Percentiles rank a stretch among this genome's conserved stretches.
phyloP scores from a whole-genome alignment of 2,329 filamentous ascomycete genomes.

The Fusarium sp. region DNA sequence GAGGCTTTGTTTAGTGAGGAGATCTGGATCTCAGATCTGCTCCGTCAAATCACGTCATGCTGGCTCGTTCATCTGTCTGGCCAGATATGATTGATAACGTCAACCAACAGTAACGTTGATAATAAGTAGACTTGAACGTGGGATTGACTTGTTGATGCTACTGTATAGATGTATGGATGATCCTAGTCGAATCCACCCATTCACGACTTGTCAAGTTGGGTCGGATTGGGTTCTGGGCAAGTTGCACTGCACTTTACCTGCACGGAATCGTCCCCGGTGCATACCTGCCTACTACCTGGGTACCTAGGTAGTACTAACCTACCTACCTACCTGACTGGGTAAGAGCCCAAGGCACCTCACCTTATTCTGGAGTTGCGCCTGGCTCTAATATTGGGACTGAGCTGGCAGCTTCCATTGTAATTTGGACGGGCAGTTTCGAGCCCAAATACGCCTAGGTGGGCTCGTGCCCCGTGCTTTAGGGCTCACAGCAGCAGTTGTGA shows the following conservation, averaged over 20 bases:
- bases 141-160: conserved; percentile 2
- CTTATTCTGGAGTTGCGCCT: background rate
- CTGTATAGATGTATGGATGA: background rate
- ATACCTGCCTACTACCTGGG: conserved; percentile 7
- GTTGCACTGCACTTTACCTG: conserved; percentile 8
- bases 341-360: background rate
- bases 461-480: background rate
- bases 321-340: conserved; percentile 5
- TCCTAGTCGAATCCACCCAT: background rate
- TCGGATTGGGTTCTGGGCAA: background rate
- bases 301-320: background rate
- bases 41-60: background rate
- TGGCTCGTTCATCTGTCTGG: background rate
- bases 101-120: background rate
- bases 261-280: conserved; percentile 28
- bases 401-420: background rate
- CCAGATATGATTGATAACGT: background rate
- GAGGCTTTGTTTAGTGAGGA: background rate
- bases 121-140: background rate
- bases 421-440: background rate
- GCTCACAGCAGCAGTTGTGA: background rate
- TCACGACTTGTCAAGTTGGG: background rate
- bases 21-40: conserved; percentile 14
- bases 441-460: background rate
- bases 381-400: background rate